A percentile compares a stretch with the other conserved stretches of the same genome.
phyloP scores from a whole-genome alignment of 148 eudicot species.

The Spergularia marina region DNA sequence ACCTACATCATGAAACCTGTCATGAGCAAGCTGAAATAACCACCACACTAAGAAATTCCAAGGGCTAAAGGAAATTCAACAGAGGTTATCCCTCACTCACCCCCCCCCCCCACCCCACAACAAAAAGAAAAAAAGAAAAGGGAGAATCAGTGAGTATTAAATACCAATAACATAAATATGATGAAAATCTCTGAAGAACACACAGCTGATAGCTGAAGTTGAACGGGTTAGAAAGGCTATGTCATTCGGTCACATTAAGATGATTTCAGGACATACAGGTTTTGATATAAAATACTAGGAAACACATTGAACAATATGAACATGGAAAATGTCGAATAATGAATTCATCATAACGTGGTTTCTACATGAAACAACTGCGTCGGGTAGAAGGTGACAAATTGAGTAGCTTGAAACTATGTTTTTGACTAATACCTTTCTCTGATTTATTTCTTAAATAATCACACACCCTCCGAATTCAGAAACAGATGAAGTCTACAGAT shows the following conservation, averaged over 20 bases:
- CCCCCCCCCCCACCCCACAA: too few species aligned
- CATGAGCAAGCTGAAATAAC: background rate
- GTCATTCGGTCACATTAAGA: background rate
- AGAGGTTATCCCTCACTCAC: too few species aligned
- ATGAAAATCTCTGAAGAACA: background rate
- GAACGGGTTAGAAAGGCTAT: background rate
- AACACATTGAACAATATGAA: background rate
- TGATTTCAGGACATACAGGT: background rate
- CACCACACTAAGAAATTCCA: background rate
- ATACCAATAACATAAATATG: background rate
- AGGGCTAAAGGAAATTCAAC: too few species aligned
- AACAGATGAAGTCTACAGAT: background rate
- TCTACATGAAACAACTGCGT: background rate
- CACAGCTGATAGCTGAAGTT: background rate
- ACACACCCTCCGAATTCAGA: background rate
- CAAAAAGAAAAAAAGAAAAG: background rate
- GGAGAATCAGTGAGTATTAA: background rate
- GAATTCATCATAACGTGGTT: too few species aligned
- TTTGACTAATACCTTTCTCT: background rate
- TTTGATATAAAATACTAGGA: too few species aligned
- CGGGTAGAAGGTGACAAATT: too few species aligned
- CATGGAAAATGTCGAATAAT: background rate
- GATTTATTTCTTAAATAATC: background rate
- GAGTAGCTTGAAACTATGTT: background rate
- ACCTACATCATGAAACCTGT: constrained; percentile 37